Conservation (phyloP, 352 stramenopile species). For the Phytophthora sp. region DNA sequence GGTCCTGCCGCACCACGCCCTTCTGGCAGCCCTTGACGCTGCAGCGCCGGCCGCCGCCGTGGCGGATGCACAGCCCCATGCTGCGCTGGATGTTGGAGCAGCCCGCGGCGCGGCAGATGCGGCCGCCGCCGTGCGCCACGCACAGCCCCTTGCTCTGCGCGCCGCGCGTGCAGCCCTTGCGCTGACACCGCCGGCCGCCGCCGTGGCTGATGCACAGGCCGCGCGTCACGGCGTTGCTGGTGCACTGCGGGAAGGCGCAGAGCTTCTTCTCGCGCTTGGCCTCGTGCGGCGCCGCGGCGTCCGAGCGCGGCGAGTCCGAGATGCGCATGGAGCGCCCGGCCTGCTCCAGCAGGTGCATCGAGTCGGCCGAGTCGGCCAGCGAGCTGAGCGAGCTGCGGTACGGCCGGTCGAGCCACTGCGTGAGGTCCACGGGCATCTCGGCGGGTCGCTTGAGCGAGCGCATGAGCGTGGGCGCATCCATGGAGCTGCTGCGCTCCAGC, state of each 20-base stretch:
- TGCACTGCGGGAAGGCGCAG: slow-evolving; percentile 73
- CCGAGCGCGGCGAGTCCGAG: slow-evolving; percentile 30
- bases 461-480: slow-evolving; percentile 52
- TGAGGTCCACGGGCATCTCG: slow-evolving; percentile 43
- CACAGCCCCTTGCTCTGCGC: slow-evolving; percentile 86
- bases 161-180: slow-evolving; percentile 81
- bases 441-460: slow-evolving; percentile 28
- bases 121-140: slow-evolving; percentile 81
- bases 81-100: slow-evolving; percentile 89
- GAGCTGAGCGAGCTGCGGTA: slow-evolving; percentile 44
- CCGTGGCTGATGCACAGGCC: slow-evolving; percentile 86
- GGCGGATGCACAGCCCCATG: slow-evolving; percentile 89
- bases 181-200: slow-evolving; percentile 79
- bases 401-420: slow-evolving; percentile 46
- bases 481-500: slow-evolving; percentile 67
- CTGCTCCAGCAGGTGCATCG: slow-evolving; percentile 57
- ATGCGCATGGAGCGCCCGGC: slow-evolving; percentile 39
- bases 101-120: slow-evolving; percentile 78
- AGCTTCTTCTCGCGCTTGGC: slow-evolving; percentile 76
- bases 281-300: slow-evolving; percentile 20
- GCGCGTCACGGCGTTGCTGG: slow-evolving; percentile 80
- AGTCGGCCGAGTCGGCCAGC: slow-evolving; percentile 65
- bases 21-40: slow-evolving; percentile 83
- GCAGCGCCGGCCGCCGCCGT: slow-evolving; percentile 85
- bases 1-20: slow-evolving; percentile 83